Evolutionary conservation across 106 monocot genomes (phyloP), one percentile per base, ranked within the genome.

Genomic region (Acanthochlamys bracteata): DNA sequence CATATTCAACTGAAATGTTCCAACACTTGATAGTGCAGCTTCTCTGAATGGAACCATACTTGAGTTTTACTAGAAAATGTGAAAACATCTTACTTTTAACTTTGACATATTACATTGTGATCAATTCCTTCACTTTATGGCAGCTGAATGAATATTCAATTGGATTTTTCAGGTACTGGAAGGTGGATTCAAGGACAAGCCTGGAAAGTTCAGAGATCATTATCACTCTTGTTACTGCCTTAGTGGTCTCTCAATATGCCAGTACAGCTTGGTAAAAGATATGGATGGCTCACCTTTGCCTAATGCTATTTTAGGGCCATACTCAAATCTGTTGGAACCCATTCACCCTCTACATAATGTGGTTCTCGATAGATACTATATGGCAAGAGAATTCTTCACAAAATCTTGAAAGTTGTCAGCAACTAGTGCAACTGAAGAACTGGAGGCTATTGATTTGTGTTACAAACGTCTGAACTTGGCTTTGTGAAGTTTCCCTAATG

Each of bases 181-280:
- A 40, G 96, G 96, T 73, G 96, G 96, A 11, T 79, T 98, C 70
- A 92, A 67, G 67, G 96, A 98, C 81, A 98, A 98, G 47, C 96
- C 96, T 24, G 92, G 85, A 16, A 92, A 88, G 70, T 7, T 57
- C 2, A 65, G 92, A 61, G 96, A 92, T 55, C 64, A 80, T 55
- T 98, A 92, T 41, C 98, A 98, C 74, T 62, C 96, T 7, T 98
- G 96, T 68, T 98, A 98, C 77, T 92, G 91, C 70, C 91, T 98
- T 22, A 89, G 92, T 53, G 89, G 92, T n/a, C 89, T 98, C 55
- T 88, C 88, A 0, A 56, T 89, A 39, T 76, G 88, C 55, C 98
- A 92, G 39, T 83, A 92, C 46, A 92, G 85, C 72, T 85, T 67
- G 69, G 80, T 75, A 6, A 76, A 70, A 57, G 72, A 76, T 70